A percentile compares a stretch with the other conserved stretches of the same genome.
Evolutionary conservation across 805 yeast species (phyloP).

Genomic region (Ogataea corticis): DNA sequence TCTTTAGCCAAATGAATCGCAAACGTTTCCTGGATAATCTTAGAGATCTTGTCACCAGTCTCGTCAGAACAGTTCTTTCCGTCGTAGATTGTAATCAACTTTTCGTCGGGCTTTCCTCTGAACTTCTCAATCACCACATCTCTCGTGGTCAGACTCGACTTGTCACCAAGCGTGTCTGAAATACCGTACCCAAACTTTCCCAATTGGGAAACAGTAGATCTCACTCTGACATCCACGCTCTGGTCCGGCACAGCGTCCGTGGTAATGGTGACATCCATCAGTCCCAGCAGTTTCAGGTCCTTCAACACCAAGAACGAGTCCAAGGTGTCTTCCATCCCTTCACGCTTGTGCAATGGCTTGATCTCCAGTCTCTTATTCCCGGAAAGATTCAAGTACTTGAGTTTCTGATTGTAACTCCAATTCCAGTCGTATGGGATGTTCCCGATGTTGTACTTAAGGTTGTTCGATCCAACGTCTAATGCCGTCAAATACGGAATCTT

Average conservation of each 20-base stretch:
- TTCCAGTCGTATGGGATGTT: slow-evolving; percentile 98
- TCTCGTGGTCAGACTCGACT: slow-evolving; percentile 65
- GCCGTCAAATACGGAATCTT: slow-evolving; percentile 62
- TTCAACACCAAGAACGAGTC: slow-evolving; percentile 65
- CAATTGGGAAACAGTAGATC: slow-evolving; percentile 83
- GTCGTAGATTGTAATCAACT: slow-evolving; percentile 79
- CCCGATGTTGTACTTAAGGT: slow-evolving; percentile 85
- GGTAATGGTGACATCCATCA: slow-evolving; percentile 94
- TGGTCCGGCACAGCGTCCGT: slow-evolving; percentile 91
- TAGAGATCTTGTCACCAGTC: slow-evolving; percentile 66
- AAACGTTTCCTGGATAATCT: slow-evolving; percentile 70
- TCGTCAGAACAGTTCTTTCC: slow-evolving; percentile 65
- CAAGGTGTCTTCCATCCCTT: slow-evolving; percentile 61
- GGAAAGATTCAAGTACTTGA: slow-evolving; percentile 82
- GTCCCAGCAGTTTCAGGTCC: slow-evolving; percentile 70
- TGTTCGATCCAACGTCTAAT: slow-evolving; percentile 89
- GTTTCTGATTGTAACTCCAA: slow-evolving; percentile 81
- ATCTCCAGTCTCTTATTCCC: slow-evolving; percentile 93
- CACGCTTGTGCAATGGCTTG: slow-evolving; percentile 59
- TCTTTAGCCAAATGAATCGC: slow-evolving; percentile 70
- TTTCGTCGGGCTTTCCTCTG: slow-evolving; percentile 81
- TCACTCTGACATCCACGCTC: slow-evolving; percentile 73
- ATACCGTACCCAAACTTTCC: slow-evolving; percentile 85
- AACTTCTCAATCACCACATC: slow-evolving; percentile 88
- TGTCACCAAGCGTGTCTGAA: slow-evolving; percentile 78